A percentile compares a stretch with the other conserved stretches of the same genome.
Conservation (phyloP, 257 asterid genomes). For the Ilex asprella region DNA sequence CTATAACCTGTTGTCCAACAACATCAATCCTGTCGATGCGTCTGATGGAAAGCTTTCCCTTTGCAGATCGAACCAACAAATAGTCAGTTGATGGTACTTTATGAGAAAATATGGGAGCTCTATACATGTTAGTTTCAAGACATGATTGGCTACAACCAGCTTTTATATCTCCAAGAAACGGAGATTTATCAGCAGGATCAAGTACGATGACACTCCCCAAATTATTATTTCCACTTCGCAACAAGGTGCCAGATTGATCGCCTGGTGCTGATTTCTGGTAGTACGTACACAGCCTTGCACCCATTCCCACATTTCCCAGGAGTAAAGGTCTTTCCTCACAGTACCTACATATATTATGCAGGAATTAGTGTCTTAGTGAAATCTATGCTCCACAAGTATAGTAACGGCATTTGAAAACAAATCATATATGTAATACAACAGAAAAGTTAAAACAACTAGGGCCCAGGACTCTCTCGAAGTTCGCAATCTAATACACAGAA, state of each 20-base stretch:
- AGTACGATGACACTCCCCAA: conserved; percentile 78
- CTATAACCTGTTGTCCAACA: conserved; percentile 93
- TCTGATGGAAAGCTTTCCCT: conserved; percentile 96
- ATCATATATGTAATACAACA: background rate
- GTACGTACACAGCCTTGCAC: conserved; percentile 93
- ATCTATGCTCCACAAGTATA: too few relatives aligned
- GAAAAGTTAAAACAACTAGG: background rate
- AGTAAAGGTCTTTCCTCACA: conserved; percentile 98
- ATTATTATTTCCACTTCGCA: conserved; percentile 69
- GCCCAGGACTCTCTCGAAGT: too few relatives aligned
- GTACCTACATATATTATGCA: conserved; percentile 43
- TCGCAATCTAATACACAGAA: too few relatives aligned
- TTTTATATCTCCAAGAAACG: conserved; percentile 93
- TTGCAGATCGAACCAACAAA: conserved; percentile 90
- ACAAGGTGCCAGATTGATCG: conserved; percentile 62
- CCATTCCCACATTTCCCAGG: conserved; percentile 94
- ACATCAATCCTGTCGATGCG: conserved; percentile 95
- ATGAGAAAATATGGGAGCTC: conserved; percentile 92
- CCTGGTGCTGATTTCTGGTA: conserved; percentile 74
- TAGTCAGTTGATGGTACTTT: conserved; percentile 86
- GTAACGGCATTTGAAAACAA: too few relatives aligned
- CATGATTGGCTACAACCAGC: conserved; percentile 87
- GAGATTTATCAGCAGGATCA: conserved; percentile 98
- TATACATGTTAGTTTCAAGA: conserved; percentile 92
- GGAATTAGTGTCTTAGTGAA: too few relatives aligned